Conservation (phyloP, 1,284 basidiomycete genomes). For the Heterobasidion annosum region DNA sequence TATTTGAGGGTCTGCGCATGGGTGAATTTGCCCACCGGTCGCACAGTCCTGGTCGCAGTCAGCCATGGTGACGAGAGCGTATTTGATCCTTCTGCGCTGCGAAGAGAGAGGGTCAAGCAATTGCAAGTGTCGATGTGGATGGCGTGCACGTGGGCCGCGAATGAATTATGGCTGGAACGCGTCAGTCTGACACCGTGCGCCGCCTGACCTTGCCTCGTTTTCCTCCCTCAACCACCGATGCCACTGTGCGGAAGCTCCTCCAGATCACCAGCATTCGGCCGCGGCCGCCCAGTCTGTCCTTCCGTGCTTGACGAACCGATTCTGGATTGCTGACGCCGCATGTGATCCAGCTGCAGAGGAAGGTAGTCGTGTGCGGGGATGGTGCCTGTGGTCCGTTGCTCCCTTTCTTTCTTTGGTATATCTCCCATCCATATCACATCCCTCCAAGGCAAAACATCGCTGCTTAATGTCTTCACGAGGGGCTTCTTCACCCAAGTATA, state of each 20-base stretch:
- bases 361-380: conserved; percentile 84
- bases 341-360: conserved; percentile 43
- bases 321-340: neutral
- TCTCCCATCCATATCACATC: neutral
- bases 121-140: no score
- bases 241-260: conserved; percentile 10
- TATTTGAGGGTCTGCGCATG: no score
- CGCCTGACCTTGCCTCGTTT: no score
- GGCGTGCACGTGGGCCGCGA: no score
- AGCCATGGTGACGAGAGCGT: no score
- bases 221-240: conserved; percentile 1
- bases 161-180: no score
- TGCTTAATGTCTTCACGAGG: conserved; percentile 78
- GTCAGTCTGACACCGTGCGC: no score
- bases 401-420: conserved; percentile 6
- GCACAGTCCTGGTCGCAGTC: no score
- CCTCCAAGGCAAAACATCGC: conserved; percentile 64
- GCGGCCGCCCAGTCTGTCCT: conserved; percentile 9
- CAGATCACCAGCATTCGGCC: conserved; percentile 9
- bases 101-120: no score
- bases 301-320: no score
- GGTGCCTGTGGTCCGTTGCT: conserved; percentile 73
- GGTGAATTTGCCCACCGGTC: no score
- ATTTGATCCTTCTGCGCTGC: no score
- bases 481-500: conserved; percentile 87